These are phyloP conservation scores for Pseudocercospora vitis DNA, from an alignment of 2,329 filamentous ascomycete species.

Conservation along the genomic window DNA sequence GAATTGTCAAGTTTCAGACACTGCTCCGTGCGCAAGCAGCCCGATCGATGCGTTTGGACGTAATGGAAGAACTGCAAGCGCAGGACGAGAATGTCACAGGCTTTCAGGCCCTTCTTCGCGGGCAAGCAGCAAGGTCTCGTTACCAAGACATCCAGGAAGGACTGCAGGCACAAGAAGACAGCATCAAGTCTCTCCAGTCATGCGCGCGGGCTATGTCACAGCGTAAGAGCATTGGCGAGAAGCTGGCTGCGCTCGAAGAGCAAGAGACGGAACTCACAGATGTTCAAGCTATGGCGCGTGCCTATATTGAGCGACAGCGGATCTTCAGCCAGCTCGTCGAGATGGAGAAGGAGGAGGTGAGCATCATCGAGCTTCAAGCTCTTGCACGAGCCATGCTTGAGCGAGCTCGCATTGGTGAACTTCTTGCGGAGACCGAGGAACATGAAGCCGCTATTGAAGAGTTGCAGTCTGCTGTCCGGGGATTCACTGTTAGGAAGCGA, in stretches of 20 bases:
- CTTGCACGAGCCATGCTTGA: conserved; percentile 76
- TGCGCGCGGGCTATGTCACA: conserved; percentile 51
- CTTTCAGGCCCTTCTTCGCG: conserved; percentile 67
- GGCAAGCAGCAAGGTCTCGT: conserved; percentile 54
- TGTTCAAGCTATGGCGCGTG: conserved; percentile 68
- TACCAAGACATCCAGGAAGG: conserved; percentile 27
- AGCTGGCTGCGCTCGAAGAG: conserved; percentile 56
- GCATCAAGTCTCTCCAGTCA: conserved; percentile 54
- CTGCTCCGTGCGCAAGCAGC: conserved; percentile 63
- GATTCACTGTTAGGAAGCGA: conserved; percentile 67
- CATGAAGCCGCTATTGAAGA: conserved; percentile 75
- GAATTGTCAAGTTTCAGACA: conserved; percentile 62
- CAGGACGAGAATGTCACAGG: conserved; percentile 40
- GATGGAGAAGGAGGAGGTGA: conserved; percentile 66
- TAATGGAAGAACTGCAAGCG: conserved; percentile 52
- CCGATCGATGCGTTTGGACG: conserved; percentile 57
- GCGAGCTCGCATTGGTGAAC: conserved; percentile 69
- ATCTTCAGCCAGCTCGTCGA: conserved; percentile 65
- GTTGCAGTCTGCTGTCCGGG: conserved; percentile 73
- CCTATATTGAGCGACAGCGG: conserved; percentile 62
- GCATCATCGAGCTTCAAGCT: conserved; percentile 70
- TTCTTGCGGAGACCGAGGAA: conserved; percentile 75
- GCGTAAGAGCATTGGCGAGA: conserved; percentile 45
- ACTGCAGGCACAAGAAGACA: conserved; percentile 46
- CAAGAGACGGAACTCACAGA: conserved; percentile 58